phyloP scores from a whole-genome alignment of 2,329 filamentous ascomycete species.

The Microsporum canis region DNA sequence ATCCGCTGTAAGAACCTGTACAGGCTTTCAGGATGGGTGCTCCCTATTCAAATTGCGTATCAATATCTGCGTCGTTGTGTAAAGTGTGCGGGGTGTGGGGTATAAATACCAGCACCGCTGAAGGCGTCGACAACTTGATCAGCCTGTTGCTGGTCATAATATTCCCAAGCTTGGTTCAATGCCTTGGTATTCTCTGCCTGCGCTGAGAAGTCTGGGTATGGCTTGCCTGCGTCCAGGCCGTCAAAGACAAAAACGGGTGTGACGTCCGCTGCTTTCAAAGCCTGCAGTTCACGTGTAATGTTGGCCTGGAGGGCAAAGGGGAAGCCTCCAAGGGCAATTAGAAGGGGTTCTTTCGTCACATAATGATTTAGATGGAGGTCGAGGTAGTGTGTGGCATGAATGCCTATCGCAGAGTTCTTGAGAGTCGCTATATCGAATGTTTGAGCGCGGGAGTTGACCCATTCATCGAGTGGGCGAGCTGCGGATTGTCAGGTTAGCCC shows the following conservation, averaged over 20 bases:
- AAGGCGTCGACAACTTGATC: conserved; percentile 77
- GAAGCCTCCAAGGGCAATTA: conserved; percentile 79
- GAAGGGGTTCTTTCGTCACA: conserved; percentile 69
- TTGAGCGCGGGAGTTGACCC: conserved; percentile 44
- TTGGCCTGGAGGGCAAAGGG: conserved; percentile 65
- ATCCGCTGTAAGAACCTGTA: conserved; percentile 67
- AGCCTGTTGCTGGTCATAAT: conserved; percentile 73
- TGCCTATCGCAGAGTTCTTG: conserved; percentile 62
- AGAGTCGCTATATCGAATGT: conserved; percentile 57
- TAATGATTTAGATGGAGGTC: conserved; percentile 60
- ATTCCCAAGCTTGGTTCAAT: conserved; percentile 69
- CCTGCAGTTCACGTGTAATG: conserved; percentile 64
- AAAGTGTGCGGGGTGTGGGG: neutral
- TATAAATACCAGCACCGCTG: conserved; percentile 61
- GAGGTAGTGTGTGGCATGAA: conserved; percentile 86
- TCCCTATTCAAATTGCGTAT: conserved; percentile 42
- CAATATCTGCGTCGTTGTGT: conserved; percentile 3
- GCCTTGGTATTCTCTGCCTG: conserved; percentile 54
- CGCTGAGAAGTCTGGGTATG: conserved; percentile 52
- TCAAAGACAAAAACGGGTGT: conserved; percentile 86
- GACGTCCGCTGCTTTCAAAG: conserved; percentile 58
- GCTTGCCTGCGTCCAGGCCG: conserved; percentile 67
- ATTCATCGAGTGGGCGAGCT: conserved; percentile 46
- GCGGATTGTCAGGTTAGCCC: conserved; percentile 1
- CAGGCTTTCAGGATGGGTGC: conserved; percentile 59